Conservation (phyloP, 2,329 filamentous ascomycete genomes). For the Seiridium cupressi region DNA sequence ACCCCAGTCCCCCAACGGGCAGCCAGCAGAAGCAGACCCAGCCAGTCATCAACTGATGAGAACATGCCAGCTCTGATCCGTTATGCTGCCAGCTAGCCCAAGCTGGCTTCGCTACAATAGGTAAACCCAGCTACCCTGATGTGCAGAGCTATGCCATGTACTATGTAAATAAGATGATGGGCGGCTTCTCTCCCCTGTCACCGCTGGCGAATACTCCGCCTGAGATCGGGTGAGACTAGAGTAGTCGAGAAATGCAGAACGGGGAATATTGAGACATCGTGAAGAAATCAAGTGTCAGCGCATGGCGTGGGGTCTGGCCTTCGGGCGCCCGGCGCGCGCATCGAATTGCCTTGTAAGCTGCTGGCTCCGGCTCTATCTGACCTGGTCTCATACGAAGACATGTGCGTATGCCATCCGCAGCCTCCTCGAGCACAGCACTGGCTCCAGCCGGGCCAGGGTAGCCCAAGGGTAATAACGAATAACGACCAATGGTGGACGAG, state of each 20-base stretch:
- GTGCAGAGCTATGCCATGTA: background rate
- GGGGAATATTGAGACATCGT: slow-evolving; percentile 1
- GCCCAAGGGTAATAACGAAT: background rate
- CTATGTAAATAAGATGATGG: background rate
- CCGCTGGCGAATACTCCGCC: background rate
- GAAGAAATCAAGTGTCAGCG: background rate
- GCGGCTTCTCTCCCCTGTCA: background rate
- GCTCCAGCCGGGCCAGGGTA: background rate
- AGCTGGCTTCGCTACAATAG: too few species aligned
- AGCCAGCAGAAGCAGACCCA: background rate
- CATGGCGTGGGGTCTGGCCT: background rate
- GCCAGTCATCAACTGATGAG: background rate
- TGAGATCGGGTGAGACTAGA: background rate
- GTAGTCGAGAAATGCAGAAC: background rate
- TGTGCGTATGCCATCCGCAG: background rate
- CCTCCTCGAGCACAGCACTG: background rate
- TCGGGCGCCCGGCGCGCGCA: background rate
- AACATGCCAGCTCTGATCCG: background rate
- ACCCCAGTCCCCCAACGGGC: slow-evolving; percentile 5
- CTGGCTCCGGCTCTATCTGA: background rate
- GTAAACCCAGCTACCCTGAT: background rate
- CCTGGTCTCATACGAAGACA: background rate
- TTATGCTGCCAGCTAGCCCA: background rate
- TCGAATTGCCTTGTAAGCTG: background rate
- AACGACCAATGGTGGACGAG: background rate